Conservation (phyloP, 805 yeast genomes). For the Yamadazyma insecticola region DNA sequence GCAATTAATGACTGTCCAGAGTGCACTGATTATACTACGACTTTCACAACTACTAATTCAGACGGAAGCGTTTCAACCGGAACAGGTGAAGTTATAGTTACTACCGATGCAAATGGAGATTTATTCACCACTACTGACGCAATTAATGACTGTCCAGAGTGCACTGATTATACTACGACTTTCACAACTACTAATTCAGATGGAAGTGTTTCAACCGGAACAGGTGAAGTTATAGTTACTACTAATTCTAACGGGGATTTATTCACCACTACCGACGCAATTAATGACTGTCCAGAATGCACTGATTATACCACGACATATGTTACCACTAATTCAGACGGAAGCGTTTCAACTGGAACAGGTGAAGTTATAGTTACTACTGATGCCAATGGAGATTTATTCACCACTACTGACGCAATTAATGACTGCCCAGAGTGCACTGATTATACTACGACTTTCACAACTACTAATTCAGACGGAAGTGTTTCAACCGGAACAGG, state of each 20-base stretch:
- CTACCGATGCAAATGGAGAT: constrained; percentile 11
- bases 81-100: constrained; percentile 10
- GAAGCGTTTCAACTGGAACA: constrained; percentile 8
- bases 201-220: constrained; percentile 7
- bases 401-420: constrained; percentile 9
- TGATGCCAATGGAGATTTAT: constrained; percentile 9
- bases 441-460: constrained; percentile 12
- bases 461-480: constrained; percentile 12
- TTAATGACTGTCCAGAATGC: constrained; percentile 8
- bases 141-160: constrained; percentile 7
- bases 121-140: constrained; percentile 10
- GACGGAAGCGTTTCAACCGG: constrained; percentile 12
- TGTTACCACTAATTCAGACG: constrained; percentile 9
- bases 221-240: constrained; percentile 14
- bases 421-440: constrained; percentile 5
- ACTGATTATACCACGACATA: constrained; percentile 14
- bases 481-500: constrained; percentile 9
- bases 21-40: constrained; percentile 11
- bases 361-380: constrained; percentile 14
- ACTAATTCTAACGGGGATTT: constrained; percentile 15
- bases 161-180: constrained; percentile 11
- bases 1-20: constrained; percentile 6
- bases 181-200: constrained; percentile 7
- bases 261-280: constrained; percentile 8
- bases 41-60: constrained; percentile 9